Conservation (phyloP, 768 basidiomycete species). For the Mycena albidolilacea region DNA sequence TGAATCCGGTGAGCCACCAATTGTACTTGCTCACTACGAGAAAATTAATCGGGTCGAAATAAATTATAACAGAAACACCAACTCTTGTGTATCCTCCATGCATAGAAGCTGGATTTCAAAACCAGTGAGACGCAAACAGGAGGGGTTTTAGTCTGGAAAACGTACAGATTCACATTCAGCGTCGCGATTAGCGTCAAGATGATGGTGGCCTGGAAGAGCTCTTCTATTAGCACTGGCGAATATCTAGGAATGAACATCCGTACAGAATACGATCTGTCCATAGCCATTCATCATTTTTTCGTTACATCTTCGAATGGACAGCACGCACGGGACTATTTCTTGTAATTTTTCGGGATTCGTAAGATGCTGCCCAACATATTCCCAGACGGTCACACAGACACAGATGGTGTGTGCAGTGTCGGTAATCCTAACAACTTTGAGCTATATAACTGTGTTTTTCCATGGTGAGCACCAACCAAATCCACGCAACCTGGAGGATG, state of each 20-base stretch:
- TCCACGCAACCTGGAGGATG: conserved; percentile 16
- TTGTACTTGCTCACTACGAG: conserved; percentile 54
- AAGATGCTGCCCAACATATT: conserved; percentile 53
- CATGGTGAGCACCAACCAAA: conserved; percentile 12
- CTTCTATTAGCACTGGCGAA: not conserved
- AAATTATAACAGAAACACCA: conserved; percentile 32
- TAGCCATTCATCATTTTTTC: not conserved
- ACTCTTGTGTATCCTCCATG: conserved; percentile 54
- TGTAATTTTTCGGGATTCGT: conserved; percentile 30
- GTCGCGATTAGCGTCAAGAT: conserved; percentile 11
- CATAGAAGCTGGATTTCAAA: conserved; percentile 14
- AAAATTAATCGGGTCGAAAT: conserved; percentile 2
- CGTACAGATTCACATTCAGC: conserved; percentile 35
- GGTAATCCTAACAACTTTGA: conserved; percentile 47
- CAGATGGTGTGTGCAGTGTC: conserved; percentile 56
- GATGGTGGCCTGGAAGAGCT: not conserved
- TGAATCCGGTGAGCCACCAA: conserved; percentile 48
- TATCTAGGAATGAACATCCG: not conserved
- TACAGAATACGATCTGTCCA: not conserved
- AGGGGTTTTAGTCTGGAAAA: not conserved
- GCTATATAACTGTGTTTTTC: not conserved
- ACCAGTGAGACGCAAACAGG: too few relatives aligned
- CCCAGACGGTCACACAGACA: conserved; percentile 57
- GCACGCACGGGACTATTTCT: conserved; percentile 2
- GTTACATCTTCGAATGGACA: not conserved